phyloP scores from a whole-genome alignment of 1,139 yeast species.

The Scheffersomyces parashehatae region DNA sequence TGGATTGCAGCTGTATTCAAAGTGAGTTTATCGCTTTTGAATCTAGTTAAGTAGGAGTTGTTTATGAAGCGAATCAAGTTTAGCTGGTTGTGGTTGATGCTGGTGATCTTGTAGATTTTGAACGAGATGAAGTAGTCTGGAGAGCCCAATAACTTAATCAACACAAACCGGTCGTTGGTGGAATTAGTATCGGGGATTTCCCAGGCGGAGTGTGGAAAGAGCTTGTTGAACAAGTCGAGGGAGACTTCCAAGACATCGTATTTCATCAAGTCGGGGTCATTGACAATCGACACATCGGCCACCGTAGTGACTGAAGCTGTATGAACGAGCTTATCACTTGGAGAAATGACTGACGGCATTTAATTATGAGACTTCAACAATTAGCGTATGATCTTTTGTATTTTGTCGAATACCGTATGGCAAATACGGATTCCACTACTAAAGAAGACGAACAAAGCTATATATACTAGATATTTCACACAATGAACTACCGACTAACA shows the following conservation, averaged over 20 bases:
- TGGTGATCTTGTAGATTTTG: slow-evolving; percentile 37
- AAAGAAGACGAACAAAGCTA: no score
- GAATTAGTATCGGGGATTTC: slow-evolving; percentile 10
- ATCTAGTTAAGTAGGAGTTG: slow-evolving; percentile 30
- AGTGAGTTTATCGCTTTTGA: slow-evolving; percentile 30
- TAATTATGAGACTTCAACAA: no score
- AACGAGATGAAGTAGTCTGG: slow-evolving; percentile 41
- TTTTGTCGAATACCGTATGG: no score
- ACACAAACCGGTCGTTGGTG: slow-evolving; percentile 21
- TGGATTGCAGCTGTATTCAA: slow-evolving; percentile 34
- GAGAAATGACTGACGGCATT: slow-evolving; percentile 17
- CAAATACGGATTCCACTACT: no score
- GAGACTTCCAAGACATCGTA: slow-evolving; percentile 37
- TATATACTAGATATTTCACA: no score
- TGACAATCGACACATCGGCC: slow-evolving; percentile 31
- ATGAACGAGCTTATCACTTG: neutral
- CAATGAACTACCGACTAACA: no score
- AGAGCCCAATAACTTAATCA: slow-evolving; percentile 45
- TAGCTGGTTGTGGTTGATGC: slow-evolving; percentile 22
- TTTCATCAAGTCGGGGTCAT: slow-evolving; percentile 26
- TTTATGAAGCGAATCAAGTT: slow-evolving; percentile 40
- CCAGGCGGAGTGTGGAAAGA: slow-evolving; percentile 28
- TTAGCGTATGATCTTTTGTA: no score
- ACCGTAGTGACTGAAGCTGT: slow-evolving; percentile 20
- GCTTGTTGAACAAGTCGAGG: slow-evolving; percentile 30